A percentile compares a stretch with the other conserved stretches of the same genome.
Conservation (phyloP, 208 protist species). For the Tetramitus jugosus region DNA sequence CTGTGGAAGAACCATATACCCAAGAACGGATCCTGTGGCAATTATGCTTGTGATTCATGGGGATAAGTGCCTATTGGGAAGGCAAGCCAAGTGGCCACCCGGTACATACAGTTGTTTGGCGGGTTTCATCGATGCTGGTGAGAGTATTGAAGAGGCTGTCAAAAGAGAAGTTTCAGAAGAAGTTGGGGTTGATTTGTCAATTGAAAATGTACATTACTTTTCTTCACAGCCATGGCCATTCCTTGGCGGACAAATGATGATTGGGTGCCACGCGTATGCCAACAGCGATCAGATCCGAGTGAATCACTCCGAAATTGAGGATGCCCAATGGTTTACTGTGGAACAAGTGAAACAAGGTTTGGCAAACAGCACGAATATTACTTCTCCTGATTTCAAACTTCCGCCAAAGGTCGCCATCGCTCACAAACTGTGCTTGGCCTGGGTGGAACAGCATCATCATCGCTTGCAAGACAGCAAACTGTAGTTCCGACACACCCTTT, state of each 20-base stretch:
- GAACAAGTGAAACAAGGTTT: not conserved
- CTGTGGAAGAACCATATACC: not conserved
- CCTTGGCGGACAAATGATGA: not conserved
- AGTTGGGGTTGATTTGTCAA: not conserved
- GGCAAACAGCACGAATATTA: not conserved
- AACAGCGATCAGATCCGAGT: not conserved
- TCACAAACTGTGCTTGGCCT: not conserved
- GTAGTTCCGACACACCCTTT: no score
- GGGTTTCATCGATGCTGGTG: not conserved
- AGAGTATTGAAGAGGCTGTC: conserved; percentile 1
- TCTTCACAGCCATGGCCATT: conserved; percentile 13
- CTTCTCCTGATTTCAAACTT: not conserved
- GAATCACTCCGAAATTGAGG: not conserved
- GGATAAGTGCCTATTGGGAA: not conserved
- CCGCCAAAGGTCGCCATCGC: not conserved
- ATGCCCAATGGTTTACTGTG: not conserved
- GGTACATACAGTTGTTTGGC: not conserved
- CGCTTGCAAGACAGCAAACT: no score
- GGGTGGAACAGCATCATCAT: no score
- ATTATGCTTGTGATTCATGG: conserved; percentile 1
- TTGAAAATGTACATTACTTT: not conserved
- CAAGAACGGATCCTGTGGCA: not conserved
- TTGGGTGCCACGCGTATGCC: not conserved
- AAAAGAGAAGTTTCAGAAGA: conserved; percentile 1
- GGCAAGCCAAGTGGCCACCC: not conserved